These are phyloP conservation scores for Astathelohania contejeani DNA, from an alignment of 371 early-diverging fungal genomes.

Conservation along the genomic window DNA sequence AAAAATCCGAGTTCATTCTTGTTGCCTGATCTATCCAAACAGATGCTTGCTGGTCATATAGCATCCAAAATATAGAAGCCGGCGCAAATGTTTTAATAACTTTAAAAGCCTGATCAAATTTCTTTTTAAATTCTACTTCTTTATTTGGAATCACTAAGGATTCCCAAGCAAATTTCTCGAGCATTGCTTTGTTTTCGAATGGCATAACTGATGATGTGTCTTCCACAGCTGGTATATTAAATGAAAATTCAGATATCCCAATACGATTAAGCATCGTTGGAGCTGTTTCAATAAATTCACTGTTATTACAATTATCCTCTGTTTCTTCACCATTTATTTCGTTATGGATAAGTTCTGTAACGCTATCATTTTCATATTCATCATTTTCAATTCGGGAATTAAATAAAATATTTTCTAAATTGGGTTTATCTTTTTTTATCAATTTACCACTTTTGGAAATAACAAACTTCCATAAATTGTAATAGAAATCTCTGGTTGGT, in stretches of 20 bases:
- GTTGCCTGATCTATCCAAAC: constrained; percentile 52
- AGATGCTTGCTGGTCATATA: constrained; percentile 52
- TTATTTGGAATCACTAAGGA: neutral
- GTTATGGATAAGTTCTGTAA: neutral
- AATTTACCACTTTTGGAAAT: neutral
- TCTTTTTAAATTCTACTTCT: neutral
- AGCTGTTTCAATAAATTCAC: neutral
- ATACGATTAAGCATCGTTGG: neutral
- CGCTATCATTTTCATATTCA: neutral
- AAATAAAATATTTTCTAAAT: too few species aligned
- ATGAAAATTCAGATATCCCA: neutral
- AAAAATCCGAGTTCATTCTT: constrained; percentile 33
- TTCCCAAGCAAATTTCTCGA: neutral
- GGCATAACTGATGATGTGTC: neutral
- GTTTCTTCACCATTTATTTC: neutral
- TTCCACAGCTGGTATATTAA: too few species aligned
- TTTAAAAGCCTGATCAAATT: constrained; percentile 1
- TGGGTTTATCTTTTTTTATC: neutral
- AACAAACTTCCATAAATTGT: neutral
- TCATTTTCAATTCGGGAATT: neutral
- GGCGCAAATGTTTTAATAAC: constrained; percentile 33
- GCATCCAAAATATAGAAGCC: constrained; percentile 49
- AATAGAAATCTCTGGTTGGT: constrained; percentile 6
- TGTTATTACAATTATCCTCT: neutral
- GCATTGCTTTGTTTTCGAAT: neutral